These are phyloP conservation scores for Solanum chacoense DNA, from an alignment of 305 asterid genomes.

Conservation along the genomic window DNA sequence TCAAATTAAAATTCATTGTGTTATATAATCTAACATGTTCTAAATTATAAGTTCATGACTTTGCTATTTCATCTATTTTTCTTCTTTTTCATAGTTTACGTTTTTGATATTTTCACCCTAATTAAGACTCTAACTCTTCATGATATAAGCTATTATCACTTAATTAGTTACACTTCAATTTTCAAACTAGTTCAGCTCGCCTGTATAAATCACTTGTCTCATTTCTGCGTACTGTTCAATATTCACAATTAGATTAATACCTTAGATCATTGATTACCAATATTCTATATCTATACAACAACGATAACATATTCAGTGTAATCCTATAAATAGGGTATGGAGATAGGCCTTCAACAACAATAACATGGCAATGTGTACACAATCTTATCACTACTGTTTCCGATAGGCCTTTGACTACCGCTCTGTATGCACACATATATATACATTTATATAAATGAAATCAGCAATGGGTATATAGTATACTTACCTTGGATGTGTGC, in stretches of 20 bases:
- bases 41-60: neutral
- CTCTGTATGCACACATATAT: neutral
- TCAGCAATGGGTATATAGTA: neutral
- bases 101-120: neutral
- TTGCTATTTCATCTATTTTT: neutral
- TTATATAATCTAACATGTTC: neutral
- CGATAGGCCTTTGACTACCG: neutral
- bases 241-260: neutral
- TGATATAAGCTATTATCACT: neutral
- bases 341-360: too few species aligned
- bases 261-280: neutral
- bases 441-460: neutral
- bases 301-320: neutral
- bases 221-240: too few species aligned
- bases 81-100: neutral
- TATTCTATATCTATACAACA: neutral
- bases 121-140: neutral
- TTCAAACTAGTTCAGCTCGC: neutral
- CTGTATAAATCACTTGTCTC: neutral
- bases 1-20: too few species aligned
- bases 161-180: neutral
- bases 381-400: neutral
- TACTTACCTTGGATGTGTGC: constrained; percentile 59
- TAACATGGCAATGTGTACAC: neutral
- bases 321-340: neutral